These are phyloP conservation scores for Opeltia flavorubescens DNA, from an alignment of 495 filamentous ascomycete species.

Conservation along the genomic window DNA sequence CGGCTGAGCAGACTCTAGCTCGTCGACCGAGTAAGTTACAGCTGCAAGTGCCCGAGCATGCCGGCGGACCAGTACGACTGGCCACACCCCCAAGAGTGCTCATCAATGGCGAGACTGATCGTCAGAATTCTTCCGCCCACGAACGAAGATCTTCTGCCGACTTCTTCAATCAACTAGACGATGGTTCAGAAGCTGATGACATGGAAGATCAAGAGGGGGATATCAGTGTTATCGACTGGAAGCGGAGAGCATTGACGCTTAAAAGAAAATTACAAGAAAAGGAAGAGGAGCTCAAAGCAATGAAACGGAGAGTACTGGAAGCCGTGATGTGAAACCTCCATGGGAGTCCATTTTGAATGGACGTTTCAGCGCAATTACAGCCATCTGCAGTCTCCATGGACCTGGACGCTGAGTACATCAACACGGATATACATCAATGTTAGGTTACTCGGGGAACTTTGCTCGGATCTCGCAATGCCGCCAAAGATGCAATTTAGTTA, in stretches of 20 bases:
- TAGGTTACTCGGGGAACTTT: too few relatives aligned
- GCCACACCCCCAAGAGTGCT: slow-evolving; percentile 61
- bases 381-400: too few relatives aligned
- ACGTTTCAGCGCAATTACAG: too few relatives aligned
- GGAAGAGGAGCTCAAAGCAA: slow-evolving; percentile 32
- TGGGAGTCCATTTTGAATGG: too few relatives aligned
- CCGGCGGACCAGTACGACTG: slow-evolving; percentile 59
- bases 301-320: slow-evolving; percentile 41
- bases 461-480: too few relatives aligned
- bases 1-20: slow-evolving; percentile 14
- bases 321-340: slow-evolving; percentile 35
- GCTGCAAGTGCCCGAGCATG: slow-evolving; percentile 66
- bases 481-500: too few relatives aligned
- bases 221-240: slow-evolving; percentile 21
- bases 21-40: slow-evolving; percentile 47
- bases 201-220: slow-evolving; percentile 22
- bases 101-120: slow-evolving; percentile 47
- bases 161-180: slow-evolving; percentile 14
- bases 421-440: too few relatives aligned
- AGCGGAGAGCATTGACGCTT: slow-evolving; percentile 24
- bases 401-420: too few relatives aligned
- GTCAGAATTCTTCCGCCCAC: slow-evolving; percentile 14
- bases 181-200: slow-evolving; percentile 6
- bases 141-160: slow-evolving; percentile 20
- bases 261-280: slow-evolving; percentile 37